A percentile compares a stretch with the other conserved stretches of the same genome.
Evolutionary conservation across 1,139 yeast species (phyloP).

Genomic region (Geotrichum cucujoidarum): DNA sequence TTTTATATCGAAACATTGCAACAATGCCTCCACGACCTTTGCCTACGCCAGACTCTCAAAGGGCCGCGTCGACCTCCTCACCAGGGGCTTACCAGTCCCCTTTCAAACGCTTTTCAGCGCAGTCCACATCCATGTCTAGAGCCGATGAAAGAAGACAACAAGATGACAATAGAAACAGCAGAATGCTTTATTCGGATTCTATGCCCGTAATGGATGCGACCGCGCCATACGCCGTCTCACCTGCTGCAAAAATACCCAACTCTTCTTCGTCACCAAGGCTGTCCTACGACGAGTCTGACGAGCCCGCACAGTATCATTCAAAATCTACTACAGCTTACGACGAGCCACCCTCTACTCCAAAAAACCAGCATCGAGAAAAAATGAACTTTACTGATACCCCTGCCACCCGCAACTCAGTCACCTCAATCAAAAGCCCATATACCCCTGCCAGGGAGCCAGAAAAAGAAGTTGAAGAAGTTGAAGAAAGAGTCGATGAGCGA

Average conservation of each 20-base stretch:
- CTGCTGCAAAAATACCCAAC: constrained; percentile 9
- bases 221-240: constrained; percentile 15
- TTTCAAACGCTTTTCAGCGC: constrained; percentile 3
- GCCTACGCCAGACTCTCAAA: constrained; percentile 10
- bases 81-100: background rate
- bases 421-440: background rate
- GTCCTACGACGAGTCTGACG: background rate
- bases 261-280: constrained; percentile 10
- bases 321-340: background rate
- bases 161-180: background rate
- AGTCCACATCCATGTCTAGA: background rate
- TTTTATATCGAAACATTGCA: no score
- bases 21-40: constrained; percentile 14
- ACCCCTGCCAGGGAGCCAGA: background rate
- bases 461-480: background rate
- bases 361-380: background rate
- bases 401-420: background rate
- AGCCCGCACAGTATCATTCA: background rate
- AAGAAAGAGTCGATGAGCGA: background rate
- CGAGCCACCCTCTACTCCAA: no score
- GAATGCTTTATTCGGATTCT: constrained; percentile 14
- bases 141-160: background rate
- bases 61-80: no score
- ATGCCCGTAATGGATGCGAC: constrained; percentile 18
- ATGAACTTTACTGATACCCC: constrained; percentile 6